Evolutionary conservation across 140 eudicot genomes (phyloP), one percentile per base, ranked within the genome.

Genomic region (Bidens hawaiensis): DNA sequence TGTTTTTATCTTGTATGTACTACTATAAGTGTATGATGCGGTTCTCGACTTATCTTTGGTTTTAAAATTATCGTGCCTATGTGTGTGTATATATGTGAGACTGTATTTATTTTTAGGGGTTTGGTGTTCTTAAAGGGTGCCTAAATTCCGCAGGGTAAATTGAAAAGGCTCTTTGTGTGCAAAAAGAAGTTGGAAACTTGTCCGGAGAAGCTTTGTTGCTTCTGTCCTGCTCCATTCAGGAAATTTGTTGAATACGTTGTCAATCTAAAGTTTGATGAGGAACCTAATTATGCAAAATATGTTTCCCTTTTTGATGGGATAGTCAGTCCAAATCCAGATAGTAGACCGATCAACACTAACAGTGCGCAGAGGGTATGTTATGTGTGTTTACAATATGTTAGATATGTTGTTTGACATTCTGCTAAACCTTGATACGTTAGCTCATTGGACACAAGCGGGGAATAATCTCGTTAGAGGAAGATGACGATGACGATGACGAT

Each of bases 351-450:
- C 36, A 83, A 85, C 40, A 89, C 86, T 14, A 95, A 89, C 22
- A 95, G 97, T 60, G 97, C 95, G 36, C 93, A 83, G 64, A 90
- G 83, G 95, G 97, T 90, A 79, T n/a, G n/a, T n/a, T n/a, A 41
- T 4, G 17, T n/a, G 30, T 19, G 16, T n/a, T n/a, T 15, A 22
- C 21, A 11, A 38, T 2, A 4, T 45, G 24, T 12, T 43, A 24
- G 6, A n/a, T 30, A 22, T 65, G 27, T 21, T 19, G 4, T 11
- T 15, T 19, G 23, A 23, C 49, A 16, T 27, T 52, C 28, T 33
- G n/a, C 45, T 30, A 8, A 11, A 25, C 36, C 19, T 52, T 57
- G 6, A 27, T 56, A 5, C 45, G 77, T 34, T 52, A 83, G 88
- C 84, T 90, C 17, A 56, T 90, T 64, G 97, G 97, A 18, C 95